Percentiles rank a stretch among this genome's conserved stretches.
These are phyloP conservation scores for Aureobasidium sp. DNA, from an alignment of 2,329 filamentous ascomycete species.

Conservation along the genomic window DNA sequence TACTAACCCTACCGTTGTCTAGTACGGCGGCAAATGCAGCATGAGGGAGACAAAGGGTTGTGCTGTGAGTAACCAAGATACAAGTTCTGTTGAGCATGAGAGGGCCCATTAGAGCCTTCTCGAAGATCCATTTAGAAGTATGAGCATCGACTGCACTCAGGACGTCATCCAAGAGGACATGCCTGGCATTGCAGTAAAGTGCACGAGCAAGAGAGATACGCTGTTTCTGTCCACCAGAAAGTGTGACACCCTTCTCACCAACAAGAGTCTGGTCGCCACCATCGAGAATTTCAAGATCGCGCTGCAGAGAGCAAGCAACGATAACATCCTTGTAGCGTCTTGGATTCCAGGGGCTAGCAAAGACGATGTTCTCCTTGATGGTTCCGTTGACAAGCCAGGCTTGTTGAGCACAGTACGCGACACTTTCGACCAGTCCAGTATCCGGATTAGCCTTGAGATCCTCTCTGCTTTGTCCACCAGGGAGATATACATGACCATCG, in stretches of 20 bases:
- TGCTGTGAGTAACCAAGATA: constrained; percentile 92
- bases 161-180: constrained; percentile 88
- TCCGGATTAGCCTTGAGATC: constrained; percentile 73
- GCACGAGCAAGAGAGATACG: constrained; percentile 94
- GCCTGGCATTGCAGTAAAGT: constrained; percentile 88
- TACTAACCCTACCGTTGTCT: constrained; percentile 72
- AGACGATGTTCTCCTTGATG: constrained; percentile 93
- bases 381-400: constrained; percentile 95
- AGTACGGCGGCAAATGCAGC: constrained; percentile 76
- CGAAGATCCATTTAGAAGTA: constrained; percentile 96
- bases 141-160: constrained; percentile 95
- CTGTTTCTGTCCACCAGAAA: constrained; percentile 96
- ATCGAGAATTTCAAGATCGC: constrained; percentile 86
- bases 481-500: constrained; percentile 72
- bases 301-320: constrained; percentile 80
- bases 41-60: constrained; percentile 73
- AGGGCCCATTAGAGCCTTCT: constrained; percentile 80
- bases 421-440: constrained; percentile 80
- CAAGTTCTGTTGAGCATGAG: constrained; percentile 86
- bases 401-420: constrained; percentile 94
- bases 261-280: constrained; percentile 88
- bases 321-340: constrained; percentile 78
- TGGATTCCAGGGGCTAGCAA: constrained; percentile 72
- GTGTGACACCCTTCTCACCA: constrained; percentile 92
- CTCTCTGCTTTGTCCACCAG: constrained; percentile 76